phyloP scores from a whole-genome alignment of 164 flowering plant genomes.

The Berberis thunbergii region DNA sequence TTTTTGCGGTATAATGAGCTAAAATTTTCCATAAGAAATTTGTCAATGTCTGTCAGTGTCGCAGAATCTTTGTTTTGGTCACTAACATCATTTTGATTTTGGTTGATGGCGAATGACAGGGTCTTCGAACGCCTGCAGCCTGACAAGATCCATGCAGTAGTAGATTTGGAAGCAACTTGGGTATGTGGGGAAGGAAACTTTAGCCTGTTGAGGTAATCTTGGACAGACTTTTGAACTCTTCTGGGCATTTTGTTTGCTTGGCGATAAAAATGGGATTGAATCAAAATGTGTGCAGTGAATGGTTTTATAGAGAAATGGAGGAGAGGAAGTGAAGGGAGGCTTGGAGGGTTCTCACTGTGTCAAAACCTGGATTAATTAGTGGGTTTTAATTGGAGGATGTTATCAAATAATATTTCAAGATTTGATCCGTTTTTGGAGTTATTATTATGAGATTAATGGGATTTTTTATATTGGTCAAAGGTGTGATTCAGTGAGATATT shows the following conservation, averaged over 20 bases:
- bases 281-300: no score
- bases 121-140: conserved; percentile 63
- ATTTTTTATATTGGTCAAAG: no score
- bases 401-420: no score
- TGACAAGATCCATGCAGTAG: conserved; percentile 26
- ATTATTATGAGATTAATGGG: no score
- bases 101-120: conserved; percentile 35
- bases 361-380: no score
- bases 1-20: conserved; percentile 39
- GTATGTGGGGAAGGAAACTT: conserved; percentile 20
- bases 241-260: conserved; percentile 14
- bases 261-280: no score
- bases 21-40: conserved; percentile 60
- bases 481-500: no score
- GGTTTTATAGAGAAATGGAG: no score
- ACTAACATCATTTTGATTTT: neutral
- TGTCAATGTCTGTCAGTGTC: conserved; percentile 57
- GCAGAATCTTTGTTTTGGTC: conserved; percentile 23
- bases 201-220: conserved; percentile 44
- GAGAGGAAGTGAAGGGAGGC: no score
- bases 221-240: conserved; percentile 41
- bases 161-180: conserved; percentile 2
- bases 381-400: no score
- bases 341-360: no score
- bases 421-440: no score